These are phyloP conservation scores for Mycosphaerella sp. DNA, from an alignment of 2,329 filamentous ascomycete genomes.

Conservation along the genomic window DNA sequence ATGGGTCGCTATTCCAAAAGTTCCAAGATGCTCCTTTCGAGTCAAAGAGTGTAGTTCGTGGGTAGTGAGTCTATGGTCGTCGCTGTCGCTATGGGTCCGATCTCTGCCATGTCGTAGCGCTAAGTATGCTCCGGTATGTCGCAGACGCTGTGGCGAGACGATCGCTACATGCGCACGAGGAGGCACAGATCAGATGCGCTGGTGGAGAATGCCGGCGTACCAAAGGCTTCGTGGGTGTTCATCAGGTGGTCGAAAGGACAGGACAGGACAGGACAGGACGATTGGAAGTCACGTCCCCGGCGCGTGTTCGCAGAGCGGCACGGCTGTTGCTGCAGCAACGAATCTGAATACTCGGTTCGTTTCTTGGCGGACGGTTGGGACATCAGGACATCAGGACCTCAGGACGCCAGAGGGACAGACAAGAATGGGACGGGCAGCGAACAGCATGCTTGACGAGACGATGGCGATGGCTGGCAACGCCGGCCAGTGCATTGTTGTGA, in stretches of 20 bases:
- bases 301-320: neutral
- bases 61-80: conserved; percentile 16
- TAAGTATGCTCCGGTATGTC: conserved; percentile 30
- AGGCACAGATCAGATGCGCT: conserved; percentile 1
- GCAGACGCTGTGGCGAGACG: conserved; percentile 23
- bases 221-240: conserved; percentile 1
- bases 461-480: no score
- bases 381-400: no score
- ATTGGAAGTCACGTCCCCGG: conserved; percentile 6
- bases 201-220: conserved; percentile 10
- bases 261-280: neutral
- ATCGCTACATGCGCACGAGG: conserved; percentile 27
- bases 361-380: no score
- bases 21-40: conserved; percentile 11
- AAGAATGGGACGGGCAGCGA: no score
- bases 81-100: conserved; percentile 20
- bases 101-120: conserved; percentile 25
- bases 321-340: neutral
- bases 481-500: no score
- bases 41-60: conserved; percentile 19
- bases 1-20: conserved; percentile 22
- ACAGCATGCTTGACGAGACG: no score
- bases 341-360: no score
- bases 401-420: no score
- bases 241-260: neutral